phyloP scores from a whole-genome alignment of 1,284 basidiomycete species.

The Hypsizygus ulmarius region DNA sequence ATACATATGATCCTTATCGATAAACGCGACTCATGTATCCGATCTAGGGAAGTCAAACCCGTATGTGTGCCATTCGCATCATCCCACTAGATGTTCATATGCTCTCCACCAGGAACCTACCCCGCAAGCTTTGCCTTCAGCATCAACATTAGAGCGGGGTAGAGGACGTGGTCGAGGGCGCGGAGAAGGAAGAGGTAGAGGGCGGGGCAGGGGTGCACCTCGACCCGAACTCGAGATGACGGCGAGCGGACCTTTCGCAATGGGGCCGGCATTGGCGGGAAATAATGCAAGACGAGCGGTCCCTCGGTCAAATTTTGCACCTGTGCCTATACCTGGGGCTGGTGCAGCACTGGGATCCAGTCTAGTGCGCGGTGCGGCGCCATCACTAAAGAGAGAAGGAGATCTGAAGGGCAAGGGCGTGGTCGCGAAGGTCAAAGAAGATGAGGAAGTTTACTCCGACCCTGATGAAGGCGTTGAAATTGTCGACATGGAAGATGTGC shows the following conservation, averaged over 20 bases:
- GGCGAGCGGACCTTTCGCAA: conserved; percentile 81
- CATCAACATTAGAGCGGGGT: conserved; percentile 41
- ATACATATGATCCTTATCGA: not conserved
- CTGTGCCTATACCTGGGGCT: conserved; percentile 36
- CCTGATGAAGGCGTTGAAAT: conserved; percentile 86
- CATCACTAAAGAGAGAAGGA: conserved; percentile 39
- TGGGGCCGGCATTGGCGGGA: conserved; percentile 72
- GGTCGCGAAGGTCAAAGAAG: conserved; percentile 36
- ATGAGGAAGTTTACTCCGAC: conserved; percentile 80
- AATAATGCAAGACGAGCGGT: conserved; percentile 47
- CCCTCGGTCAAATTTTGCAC: conserved; percentile 54
- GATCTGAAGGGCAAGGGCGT: conserved; percentile 29
- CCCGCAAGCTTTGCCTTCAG: conserved; percentile 29
- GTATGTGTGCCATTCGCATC: conserved; percentile 26
- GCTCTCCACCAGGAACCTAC: conserved; percentile 49
- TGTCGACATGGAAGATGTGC: conserved; percentile 83
- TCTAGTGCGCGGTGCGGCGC: conserved; percentile 34
- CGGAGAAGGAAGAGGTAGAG: conserved; percentile 48
- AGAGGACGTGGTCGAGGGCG: conserved; percentile 48
- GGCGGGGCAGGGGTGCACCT: conserved; percentile 46
- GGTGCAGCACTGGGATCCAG: conserved; percentile 45
- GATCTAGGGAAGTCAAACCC: conserved; percentile 42
- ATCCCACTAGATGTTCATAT: not conserved
- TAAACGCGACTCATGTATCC: conserved; percentile 6
- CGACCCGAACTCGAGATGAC: conserved; percentile 67